Evolutionary conservation across 148 eudicot genomes (phyloP), one percentile per base, ranked within the genome.

Genomic region (Rhododendron ovatum): DNA sequence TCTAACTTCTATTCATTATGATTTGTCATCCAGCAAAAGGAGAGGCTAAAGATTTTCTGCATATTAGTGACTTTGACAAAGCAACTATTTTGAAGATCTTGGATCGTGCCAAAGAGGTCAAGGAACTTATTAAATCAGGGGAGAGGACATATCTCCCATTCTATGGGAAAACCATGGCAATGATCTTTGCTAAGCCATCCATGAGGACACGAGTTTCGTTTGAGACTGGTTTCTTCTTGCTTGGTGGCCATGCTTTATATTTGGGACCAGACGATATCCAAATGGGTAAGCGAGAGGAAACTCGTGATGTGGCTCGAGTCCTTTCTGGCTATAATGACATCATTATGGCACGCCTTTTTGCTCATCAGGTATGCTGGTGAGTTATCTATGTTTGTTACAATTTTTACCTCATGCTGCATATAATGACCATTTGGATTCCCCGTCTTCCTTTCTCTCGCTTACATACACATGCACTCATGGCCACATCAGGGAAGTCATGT

Each of bases 311-410:
- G 89, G 99, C 99, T 89, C 96, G 98, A 84, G 99, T 97, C 30
- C 90, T 97, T 50, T 95, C 90, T 77, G 93, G 98, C 88, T 97
- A 97, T 90, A 97, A 95, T 87, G 98, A 97, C 85, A 91, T 97
- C 84, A 91, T 97, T 85, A 97, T 97, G 99, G 99, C 99, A n/a
- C 99, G 99, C 80, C 95, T 97, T 78, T 97, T 97, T 93, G 98
- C 94, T 81, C 99, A 97, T 91, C 95, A 97, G 99, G 99, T 96
- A 91, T 86, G 92, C 84, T 86, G 88, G 88, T 88, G 91, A 90
- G 91, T 89, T 81, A 86, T 78, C 85, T 11, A 10, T 71, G 28
- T 82, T 35, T 73, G 30, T 45, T 78, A 43, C 53, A 11, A 47
- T 82, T n/a, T 82, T n/a, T 39, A 71, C 5, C 10, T 78, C 50